These are phyloP conservation scores for Sphaerulina vaccinii DNA, from an alignment of 2,329 filamentous ascomycete species.

Conservation along the genomic window DNA sequence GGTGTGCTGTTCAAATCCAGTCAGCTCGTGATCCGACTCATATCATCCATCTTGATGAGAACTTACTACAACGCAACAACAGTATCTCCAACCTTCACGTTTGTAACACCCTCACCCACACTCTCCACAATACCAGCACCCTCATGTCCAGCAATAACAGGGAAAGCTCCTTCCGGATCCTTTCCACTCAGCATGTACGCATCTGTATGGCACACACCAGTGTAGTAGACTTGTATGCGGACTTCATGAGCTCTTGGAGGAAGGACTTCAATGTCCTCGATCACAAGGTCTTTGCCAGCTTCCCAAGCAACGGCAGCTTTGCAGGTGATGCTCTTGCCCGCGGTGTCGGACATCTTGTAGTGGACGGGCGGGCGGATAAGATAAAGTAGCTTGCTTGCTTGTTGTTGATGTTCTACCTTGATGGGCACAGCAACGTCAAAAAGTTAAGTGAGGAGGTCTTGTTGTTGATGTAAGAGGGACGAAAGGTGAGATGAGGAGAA, in stretches of 20 bases:
- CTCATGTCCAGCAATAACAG: constrained; percentile 84
- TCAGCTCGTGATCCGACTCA: constrained; percentile 18
- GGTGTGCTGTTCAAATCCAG: constrained; percentile 67
- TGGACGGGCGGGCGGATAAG: background rate
- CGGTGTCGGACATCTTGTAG: constrained; percentile 51
- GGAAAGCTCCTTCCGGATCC: constrained; percentile 93
- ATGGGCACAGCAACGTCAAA: constrained; percentile 4
- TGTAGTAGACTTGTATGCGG: constrained; percentile 95
- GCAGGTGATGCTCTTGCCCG: constrained; percentile 85
- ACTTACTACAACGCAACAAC: constrained; percentile 83
- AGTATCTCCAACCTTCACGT: constrained; percentile 89
- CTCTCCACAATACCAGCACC: constrained; percentile 91
- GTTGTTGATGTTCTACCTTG: constrained; percentile 10
- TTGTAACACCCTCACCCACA: constrained; percentile 90
- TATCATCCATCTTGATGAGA: too few relatives aligned
- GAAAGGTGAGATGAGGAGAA: constrained; percentile 6
- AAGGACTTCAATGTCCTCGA: constrained; percentile 90
- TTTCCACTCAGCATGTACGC: constrained; percentile 87
- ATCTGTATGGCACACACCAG: constrained; percentile 98
- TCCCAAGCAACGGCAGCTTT: constrained; percentile 92
- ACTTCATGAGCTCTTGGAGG: constrained; percentile 91
- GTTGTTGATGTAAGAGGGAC: constrained; percentile 3
- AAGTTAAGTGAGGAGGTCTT: background rate
- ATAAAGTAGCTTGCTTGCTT: background rate
- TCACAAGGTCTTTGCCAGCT: constrained; percentile 80